Evolutionary conservation across 495 filamentous ascomycete genomes (phyloP), one percentile per base, ranked within the genome.

Genomic region (Neurospora intermedia): DNA sequence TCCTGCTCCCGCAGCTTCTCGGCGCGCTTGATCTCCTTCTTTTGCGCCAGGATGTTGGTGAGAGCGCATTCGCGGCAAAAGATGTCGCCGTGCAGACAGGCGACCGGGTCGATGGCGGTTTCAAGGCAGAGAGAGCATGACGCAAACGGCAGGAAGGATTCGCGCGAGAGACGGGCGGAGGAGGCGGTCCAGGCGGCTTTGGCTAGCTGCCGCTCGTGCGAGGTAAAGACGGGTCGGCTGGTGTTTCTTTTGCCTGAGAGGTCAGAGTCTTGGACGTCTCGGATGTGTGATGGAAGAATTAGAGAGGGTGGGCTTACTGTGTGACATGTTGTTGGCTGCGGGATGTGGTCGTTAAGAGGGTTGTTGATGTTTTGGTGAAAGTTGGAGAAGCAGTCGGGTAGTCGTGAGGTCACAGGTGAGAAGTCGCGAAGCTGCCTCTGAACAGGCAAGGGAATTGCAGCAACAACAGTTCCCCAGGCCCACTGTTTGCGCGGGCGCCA

Each of bases 51-150:
- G 54, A 99, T 89, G 79, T 98, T 97, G 77, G 83, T 92, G 39
- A 98, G 89, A 11, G 94, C 94, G 82, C 96, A 99, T 81, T 99
- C 96, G 73, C 94, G 88, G 78, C 96, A 99, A 83, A 98, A 98
- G n/a, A 99, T 87, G 80, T 98, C 94, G 69, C 95, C 96, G 74
- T 92, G 89, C 16, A 81, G 73, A 76, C 88, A 90, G 0, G 87
- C 87, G 16, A 98, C 94, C 0, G 96, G 96, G 40, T 92, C 86
- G 20, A 91, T 89, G 27, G 94, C 91, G 6, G 93, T 90, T 77
- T 94, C 90, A 2, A 98, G 89, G 75, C 96, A 99, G 20, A 99
- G 87, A 70, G 90, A 89, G 83, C 96, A 99, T 7, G 92, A 93
- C 43, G 89, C 94, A 83, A 99, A 97, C 11, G 94, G 90, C 27